Base-by-base conservation (phyloP, 78 protist species). In the Dictyostelium capitatum region DNA sequence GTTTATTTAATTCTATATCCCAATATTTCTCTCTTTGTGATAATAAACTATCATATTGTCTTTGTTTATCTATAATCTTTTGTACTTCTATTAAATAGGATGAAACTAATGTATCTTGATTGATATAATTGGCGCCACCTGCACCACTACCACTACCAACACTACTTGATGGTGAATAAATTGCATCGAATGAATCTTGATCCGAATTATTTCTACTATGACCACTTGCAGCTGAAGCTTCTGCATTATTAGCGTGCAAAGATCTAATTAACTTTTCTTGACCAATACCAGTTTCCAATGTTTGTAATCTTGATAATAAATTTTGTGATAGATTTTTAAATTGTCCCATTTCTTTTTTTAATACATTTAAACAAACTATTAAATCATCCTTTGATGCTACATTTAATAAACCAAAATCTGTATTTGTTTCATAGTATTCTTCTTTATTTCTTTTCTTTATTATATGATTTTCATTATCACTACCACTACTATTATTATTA, bases 21-120 rank as follows among this genome's bases (percentile, higher is more conserved):
- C 93, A 87, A 62, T 30, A 30, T 19, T 87, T 80, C 64, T 87
- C 93, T 47, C 93, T 80, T 64, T 77, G 78, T 46, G 93, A 12
- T 43, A 87, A 62, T 59, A 87, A 56, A 15, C 43, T 30, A 20
- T 87, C 93, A 47, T 87, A 87, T 48, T 75, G 83, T 77, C 80
- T 77, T 77, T 74, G 83, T 50, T 64, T 53, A 47, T 87, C 93
- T 20, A 87, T 54, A 9, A 87, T 64, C 46, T 48, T 47, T 25
- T 77, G 82, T 28, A 87, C 69, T 32, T 87, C 93, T 5, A 37
- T 1, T 5, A 82, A 25, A 10, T 15, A 57, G 9, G 54, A 51
- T 25, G 90, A 56, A 12, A 79, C 12, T 25, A 80, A 62, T 4
- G 12, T 28, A 12, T 62, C 87, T 37, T 80, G 41, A 53, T 62